phyloP scores from a whole-genome alignment of 306 rosid genomes.

The Argentina anserina region DNA sequence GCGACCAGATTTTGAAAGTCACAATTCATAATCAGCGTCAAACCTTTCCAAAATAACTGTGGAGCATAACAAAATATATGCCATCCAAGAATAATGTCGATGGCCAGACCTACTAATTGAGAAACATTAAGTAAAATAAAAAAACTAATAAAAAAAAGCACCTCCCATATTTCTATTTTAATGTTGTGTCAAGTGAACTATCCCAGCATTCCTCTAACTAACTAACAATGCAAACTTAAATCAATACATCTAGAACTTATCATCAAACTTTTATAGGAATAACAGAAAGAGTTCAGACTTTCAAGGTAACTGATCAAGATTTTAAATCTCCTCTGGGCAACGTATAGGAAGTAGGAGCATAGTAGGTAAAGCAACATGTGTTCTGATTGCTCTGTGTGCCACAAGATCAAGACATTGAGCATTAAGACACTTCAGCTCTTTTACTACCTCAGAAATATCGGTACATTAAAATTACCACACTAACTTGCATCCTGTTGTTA shows the following conservation, averaged over 20 bases:
- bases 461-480: background rate
- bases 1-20: conserved; percentile 30
- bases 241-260: background rate
- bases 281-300: background rate
- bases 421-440: background rate
- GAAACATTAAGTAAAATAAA: background rate
- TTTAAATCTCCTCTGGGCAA: background rate
- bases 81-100: background rate
- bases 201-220: background rate
- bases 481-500: background rate
- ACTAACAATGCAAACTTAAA: background rate
- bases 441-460: background rate
- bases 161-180: background rate
- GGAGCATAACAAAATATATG: background rate
- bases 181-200: background rate
- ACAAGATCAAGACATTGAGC: background rate
- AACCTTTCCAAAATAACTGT: background rate
- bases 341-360: too few species aligned
- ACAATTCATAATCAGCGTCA: conserved; percentile 28
- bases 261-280: background rate
- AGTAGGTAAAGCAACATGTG: too few species aligned
- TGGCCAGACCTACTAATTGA: background rate
- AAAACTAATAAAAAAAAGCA: background rate
- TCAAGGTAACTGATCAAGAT: background rate
- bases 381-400: background rate